Percentiles rank a stretch among this genome's conserved stretches.
phyloP scores from a whole-genome alignment of 805 yeast genomes.

The Kodamaea kaohsiungensis region DNA sequence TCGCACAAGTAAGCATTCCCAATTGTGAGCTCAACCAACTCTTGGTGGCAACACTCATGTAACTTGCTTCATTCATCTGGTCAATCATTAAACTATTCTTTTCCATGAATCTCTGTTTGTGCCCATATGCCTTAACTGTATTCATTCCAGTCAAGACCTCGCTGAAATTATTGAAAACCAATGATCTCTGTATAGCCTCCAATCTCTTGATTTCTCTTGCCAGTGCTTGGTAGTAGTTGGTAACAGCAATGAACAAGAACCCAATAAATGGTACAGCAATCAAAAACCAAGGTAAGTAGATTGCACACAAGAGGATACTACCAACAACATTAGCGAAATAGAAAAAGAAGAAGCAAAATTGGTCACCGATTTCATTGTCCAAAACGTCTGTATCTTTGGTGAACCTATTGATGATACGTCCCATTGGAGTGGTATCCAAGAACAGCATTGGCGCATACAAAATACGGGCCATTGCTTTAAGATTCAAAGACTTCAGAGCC shows the following conservation, averaged over 20 bases:
- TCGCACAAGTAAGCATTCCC: conserved; percentile 53
- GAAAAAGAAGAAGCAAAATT: conserved; percentile 51
- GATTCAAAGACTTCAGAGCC: conserved; percentile 45
- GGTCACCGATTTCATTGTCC: conserved; percentile 77
- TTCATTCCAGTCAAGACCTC: conserved; percentile 66
- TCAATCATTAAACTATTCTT: conserved; percentile 51
- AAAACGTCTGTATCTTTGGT: conserved; percentile 84
- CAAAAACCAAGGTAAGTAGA: conserved; percentile 75
- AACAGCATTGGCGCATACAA: conserved; percentile 79
- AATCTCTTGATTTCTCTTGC: conserved; percentile 75
- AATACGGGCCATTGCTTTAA: conserved; percentile 64
- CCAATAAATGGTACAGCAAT: conserved; percentile 58
- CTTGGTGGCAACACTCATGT: conserved; percentile 61
- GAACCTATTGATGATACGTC: conserved; percentile 80
- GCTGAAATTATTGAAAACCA: conserved; percentile 68
- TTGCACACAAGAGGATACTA: conserved; percentile 60
- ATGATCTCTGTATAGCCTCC: conserved; percentile 70
- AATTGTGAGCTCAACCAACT: conserved; percentile 67
- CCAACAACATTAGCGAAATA: conserved; percentile 51
- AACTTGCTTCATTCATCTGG: conserved; percentile 67
- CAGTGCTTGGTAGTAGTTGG: conserved; percentile 65
- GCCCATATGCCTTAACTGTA: conserved; percentile 62
- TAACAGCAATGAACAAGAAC: conserved; percentile 42
- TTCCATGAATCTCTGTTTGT: conserved; percentile 46
- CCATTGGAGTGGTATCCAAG: conserved; percentile 87